These are phyloP conservation scores for Geum urbanum DNA, from an alignment of 306 rosid species.

Conservation along the genomic window DNA sequence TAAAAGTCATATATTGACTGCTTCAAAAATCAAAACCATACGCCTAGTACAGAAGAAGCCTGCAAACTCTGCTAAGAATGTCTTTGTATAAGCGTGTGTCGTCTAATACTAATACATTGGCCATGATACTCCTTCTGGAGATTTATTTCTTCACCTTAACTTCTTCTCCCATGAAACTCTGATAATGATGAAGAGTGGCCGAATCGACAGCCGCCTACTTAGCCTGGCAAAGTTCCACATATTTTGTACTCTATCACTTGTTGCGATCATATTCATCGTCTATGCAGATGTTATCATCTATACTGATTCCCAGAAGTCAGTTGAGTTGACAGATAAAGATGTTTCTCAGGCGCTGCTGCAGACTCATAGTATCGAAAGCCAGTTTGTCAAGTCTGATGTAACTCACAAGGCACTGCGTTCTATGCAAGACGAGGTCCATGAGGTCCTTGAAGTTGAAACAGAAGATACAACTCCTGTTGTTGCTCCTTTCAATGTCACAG, in stretches of 20 bases:
- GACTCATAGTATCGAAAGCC: slow-evolving; percentile 14
- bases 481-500: slow-evolving; percentile 39
- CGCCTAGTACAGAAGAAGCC: slow-evolving; percentile 1
- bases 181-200: slow-evolving; percentile 11
- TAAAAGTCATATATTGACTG: slow-evolving; percentile 25
- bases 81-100: neutral
- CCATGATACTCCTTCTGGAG: slow-evolving; percentile 13
- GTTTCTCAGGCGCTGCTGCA: slow-evolving; percentile 12
- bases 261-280: slow-evolving; percentile 38
- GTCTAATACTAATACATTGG: neutral
- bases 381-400: slow-evolving; percentile 23
- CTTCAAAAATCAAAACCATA: slow-evolving; percentile 20
- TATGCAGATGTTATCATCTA: slow-evolving; percentile 22
- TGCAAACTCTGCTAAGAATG: neutral
- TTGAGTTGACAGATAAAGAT: neutral
- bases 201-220: slow-evolving; percentile 21
- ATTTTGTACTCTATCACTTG: slow-evolving; percentile 30
- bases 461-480: slow-evolving; percentile 29
- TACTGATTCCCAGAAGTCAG: slow-evolving; percentile 13
- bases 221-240: slow-evolving; percentile 32
- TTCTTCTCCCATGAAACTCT: slow-evolving; percentile 7
- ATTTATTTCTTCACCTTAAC: neutral
- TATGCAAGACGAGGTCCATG: slow-evolving; percentile 27
- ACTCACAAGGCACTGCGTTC: slow-evolving; percentile 16
- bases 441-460: slow-evolving; percentile 8